Base-by-base conservation (phyloP, 257 asterid species). In the Eucommia ulmoides region DNA sequence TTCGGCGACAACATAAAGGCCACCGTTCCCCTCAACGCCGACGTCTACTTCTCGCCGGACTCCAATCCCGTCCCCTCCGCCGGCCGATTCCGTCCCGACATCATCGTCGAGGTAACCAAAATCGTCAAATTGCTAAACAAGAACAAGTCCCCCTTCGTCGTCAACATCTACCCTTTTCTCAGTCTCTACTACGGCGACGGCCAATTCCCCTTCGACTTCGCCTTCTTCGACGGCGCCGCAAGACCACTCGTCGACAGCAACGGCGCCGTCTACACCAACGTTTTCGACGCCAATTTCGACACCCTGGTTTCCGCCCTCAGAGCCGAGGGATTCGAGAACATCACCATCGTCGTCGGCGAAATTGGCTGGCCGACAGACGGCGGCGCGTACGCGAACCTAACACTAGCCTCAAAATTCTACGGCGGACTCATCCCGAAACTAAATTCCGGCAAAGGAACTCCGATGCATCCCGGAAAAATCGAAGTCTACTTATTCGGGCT, bases 291-390 rank as follows among this genome's bases (percentile, higher is more conserved):
- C 61, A 72, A 72, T 58, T 64, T 67, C 41, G 78, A 72, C 26
- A 72, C 78, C 2, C 52, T 72, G 52, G 59, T 56, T 56, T 72
- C 78, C 19, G 55, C 78, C 24, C 55, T 72, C 33, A 67, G 53
- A 53, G 74, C 63, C 3, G 21, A 50, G 25, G 78, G 74, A n/a
- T 60, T 55, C 9, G 78, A 72, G 1, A 26, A 64, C 56, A 50
- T 67, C 61, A 16, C 47, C 17, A 60, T 72, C 35, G 38, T 72
- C 38, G 78, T 72, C 2, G 78, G 78, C 49, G 78, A 72, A 53
- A 72, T 67, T 33, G 78, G 78, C 22, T 72, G 78, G 78, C 78
- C 78, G 4, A 72, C 78, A 0, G 63, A 67, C 19, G 78, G 78
- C 3, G 72, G 67, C 51, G 64, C n/a, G 24, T 60, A 53, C 4